phyloP scores from a whole-genome alignment of 2,329 filamentous ascomycete genomes.

The Aspergillus neoniger region DNA sequence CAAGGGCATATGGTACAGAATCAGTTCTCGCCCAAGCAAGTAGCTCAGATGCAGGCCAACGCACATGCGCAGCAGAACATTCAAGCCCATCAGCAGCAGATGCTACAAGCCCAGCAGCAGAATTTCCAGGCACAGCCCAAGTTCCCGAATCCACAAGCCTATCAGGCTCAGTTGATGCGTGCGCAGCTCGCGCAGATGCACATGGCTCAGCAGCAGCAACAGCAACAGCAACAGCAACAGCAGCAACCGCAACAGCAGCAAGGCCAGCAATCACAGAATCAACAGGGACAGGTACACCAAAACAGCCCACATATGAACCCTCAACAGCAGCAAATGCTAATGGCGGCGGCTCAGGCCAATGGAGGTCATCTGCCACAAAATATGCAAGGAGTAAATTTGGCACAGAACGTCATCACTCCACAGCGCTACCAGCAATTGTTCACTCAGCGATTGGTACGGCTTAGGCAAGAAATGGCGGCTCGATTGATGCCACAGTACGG shows the following conservation, averaged over 20 bases:
- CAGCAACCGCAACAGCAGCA: slow-evolving; percentile 28
- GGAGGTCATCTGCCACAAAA: slow-evolving; percentile 38
- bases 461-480: slow-evolving; percentile 41
- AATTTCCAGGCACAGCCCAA: slow-evolving; percentile 30
- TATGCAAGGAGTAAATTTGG: slow-evolving; percentile 30
- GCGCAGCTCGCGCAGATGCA: slow-evolving; percentile 43
- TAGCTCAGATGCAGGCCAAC: slow-evolving; percentile 47
- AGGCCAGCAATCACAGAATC: slow-evolving; percentile 24
- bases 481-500: slow-evolving; percentile 43
- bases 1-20: slow-evolving; percentile 36
- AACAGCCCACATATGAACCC: slow-evolving; percentile 37
- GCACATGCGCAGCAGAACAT: slow-evolving; percentile 51
- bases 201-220: slow-evolving; percentile 36
- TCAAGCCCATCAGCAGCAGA: slow-evolving; percentile 45
- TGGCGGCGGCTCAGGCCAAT: slow-evolving; percentile 43
- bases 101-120: slow-evolving; percentile 36
- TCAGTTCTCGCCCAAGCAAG: slow-evolving; percentile 44
- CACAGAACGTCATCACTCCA: slow-evolving; percentile 28
- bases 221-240: slow-evolving; percentile 24
- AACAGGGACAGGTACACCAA: slow-evolving; percentile 33
- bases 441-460: slow-evolving; percentile 36
- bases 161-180: slow-evolving; percentile 42
- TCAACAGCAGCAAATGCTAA: slow-evolving; percentile 40
- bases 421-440: slow-evolving; percentile 42
- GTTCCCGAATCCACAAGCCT: slow-evolving; percentile 36